phyloP scores from a whole-genome alignment of 2,329 filamentous ascomycete genomes.

The Colletotrichum eremochloae region DNA sequence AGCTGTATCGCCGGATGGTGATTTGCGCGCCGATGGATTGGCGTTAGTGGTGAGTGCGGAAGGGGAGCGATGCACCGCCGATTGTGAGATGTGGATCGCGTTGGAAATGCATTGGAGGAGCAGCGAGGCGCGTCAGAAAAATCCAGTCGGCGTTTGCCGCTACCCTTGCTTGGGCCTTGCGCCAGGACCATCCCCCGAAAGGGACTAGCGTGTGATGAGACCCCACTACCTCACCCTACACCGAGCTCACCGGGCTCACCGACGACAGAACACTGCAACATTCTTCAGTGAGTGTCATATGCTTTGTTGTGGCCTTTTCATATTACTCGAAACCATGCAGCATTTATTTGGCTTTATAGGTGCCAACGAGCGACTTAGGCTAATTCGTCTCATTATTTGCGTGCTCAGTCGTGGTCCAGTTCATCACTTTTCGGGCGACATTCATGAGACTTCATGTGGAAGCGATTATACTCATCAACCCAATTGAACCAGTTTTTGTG shows the following conservation, averaged over 20 bases:
- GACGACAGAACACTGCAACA: not conserved
- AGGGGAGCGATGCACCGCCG: conserved; percentile 29
- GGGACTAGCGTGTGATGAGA: not conserved
- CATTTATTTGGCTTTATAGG: not conserved
- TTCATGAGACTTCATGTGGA: no score
- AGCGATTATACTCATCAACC: no score
- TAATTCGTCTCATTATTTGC: no score
- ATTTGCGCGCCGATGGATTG: conserved; percentile 25
- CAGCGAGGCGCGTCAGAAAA: conserved; percentile 41
- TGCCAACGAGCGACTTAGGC: no score
- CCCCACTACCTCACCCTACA: not conserved
- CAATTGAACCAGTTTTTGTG: no score
- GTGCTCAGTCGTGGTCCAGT: no score
- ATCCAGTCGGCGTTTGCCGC: conserved; percentile 39
- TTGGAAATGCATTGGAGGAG: conserved; percentile 38
- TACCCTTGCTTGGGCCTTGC: conserved; percentile 12
- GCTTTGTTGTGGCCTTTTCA: not conserved
- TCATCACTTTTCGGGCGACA: no score
- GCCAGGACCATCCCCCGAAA: conserved; percentile 15
- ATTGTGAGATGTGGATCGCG: conserved; percentile 41
- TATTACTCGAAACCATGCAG: no score
- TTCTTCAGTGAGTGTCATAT: not conserved
- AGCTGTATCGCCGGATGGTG: not conserved
- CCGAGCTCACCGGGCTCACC: not conserved
- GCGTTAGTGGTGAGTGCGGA: conserved; percentile 12